Evolutionary conservation across 441 rosid genomes (phyloP), one percentile per base, ranked within the genome.

Genomic region (Manihot esculenta): DNA sequence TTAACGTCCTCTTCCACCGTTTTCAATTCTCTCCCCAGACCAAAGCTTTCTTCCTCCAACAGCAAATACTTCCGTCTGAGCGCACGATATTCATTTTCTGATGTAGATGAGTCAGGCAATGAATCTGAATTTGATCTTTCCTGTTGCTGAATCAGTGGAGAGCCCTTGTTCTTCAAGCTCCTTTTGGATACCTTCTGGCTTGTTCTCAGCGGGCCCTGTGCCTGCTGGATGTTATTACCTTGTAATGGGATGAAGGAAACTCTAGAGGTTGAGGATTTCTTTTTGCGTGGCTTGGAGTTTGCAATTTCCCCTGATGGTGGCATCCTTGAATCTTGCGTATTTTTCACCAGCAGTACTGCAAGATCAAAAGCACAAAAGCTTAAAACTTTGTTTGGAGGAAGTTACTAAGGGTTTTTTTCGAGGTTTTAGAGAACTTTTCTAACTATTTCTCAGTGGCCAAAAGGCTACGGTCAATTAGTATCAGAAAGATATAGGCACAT

Each of bases 11-110:
- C 91, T 69, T 88, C 93, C 5, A 84, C 84, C 62, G 75, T 87
- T 67, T 82, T 83, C 77, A 95, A 73, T 45, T 87, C 95, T 69
- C 69, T 85, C 65, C 91, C 98, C 77, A 91, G 53, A 1, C 79
- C 74, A 64, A 77, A 87, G 79, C 91, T 86, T 53, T 94, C 97
- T 81, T 92, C 98, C 76, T 92, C 97, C 45, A 92, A 66, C 55
- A 92, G 75, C 81, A 95, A 74, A 78, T 87, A 92, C 74, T 84
- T 87, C 21, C 86, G 79, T 81, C 98, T 92, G 60, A 91, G 83
- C 14, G 84, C 81, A 60, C 90, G 83, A 78, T 91, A 93, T 68
- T 89, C 91, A 63, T 82, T 81, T 69, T 87, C 93, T 7, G 90
- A 73, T 24, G 89, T 61, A 6, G 87, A 84, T 17, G 92, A 84